Evolutionary conservation across 2,329 filamentous ascomycete species (phyloP).

Genomic region (Fusarium proliferatum): DNA sequence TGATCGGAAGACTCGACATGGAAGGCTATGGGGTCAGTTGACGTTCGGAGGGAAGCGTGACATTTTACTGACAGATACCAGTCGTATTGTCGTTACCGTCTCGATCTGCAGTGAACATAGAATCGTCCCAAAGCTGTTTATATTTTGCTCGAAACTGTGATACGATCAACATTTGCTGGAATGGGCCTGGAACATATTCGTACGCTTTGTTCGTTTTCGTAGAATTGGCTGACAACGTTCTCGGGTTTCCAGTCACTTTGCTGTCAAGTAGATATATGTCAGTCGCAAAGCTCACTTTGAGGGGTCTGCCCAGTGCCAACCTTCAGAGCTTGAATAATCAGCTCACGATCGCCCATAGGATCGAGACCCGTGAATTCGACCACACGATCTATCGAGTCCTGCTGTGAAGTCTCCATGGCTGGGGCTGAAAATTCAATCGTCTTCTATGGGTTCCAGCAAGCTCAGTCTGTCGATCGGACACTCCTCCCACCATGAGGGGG

Average conservation of each 20-base stretch:
- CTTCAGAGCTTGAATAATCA: constrained; percentile 57
- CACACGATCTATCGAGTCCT: constrained; percentile 53
- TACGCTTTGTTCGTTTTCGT: constrained; percentile 58
- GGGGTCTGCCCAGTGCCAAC: constrained; percentile 38
- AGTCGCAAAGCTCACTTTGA: constrained; percentile 8
- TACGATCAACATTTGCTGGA: constrained; percentile 25
- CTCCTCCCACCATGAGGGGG: constrained; percentile 8
- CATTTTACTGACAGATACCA: constrained; percentile 56
- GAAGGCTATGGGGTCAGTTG: constrained; percentile 58
- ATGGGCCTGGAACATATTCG: constrained; percentile 3
- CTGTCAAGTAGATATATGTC: constrained; percentile 33
- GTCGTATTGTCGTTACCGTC: constrained; percentile 59
- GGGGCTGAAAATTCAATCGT: not conserved
- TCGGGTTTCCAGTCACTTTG: constrained; percentile 59
- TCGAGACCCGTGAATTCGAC: constrained; percentile 56
- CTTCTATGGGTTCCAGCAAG: not conserved
- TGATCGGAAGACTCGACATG: constrained; percentile 64
- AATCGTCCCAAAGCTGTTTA: constrained; percentile 64
- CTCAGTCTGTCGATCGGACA: constrained; percentile 18
- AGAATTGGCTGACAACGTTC: constrained; percentile 63
- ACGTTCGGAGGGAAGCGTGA: not conserved
- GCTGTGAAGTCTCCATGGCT: constrained; percentile 52
- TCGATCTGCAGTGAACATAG: constrained; percentile 62
- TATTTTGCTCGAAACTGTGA: constrained; percentile 61
- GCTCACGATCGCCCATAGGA: constrained; percentile 50